These are phyloP conservation scores for Luffa acutangula DNA, from an alignment of 306 rosid genomes.

Conservation along the genomic window DNA sequence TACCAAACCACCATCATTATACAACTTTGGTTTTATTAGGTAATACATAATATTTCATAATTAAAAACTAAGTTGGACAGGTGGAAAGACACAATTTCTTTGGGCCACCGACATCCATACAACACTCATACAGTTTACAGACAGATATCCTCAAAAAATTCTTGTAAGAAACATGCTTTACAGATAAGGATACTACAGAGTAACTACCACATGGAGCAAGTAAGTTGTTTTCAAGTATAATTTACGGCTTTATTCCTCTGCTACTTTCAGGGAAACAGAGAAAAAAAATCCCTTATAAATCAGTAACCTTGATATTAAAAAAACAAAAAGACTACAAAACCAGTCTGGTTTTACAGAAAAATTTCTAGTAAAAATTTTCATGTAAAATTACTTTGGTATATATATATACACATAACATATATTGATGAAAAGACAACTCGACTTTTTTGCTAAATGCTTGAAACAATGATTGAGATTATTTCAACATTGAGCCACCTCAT, in stretches of 20 bases:
- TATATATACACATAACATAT: background rate
- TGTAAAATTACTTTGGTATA: background rate
- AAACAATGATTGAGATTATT: background rate
- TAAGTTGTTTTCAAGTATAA: background rate
- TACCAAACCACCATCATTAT: conserved; percentile 3
- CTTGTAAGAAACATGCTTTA: conserved; percentile 5
- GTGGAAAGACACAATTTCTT: background rate
- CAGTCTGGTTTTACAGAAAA: background rate
- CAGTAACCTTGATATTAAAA: background rate
- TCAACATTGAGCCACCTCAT: conserved; percentile 1
- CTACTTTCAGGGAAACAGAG: conserved; percentile 6
- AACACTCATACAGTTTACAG: background rate
- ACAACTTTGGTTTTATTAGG: background rate
- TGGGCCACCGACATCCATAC: conserved; percentile 3
- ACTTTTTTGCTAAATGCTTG: background rate
- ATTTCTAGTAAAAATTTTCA: background rate
- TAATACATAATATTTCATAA: background rate
- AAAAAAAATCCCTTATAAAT: background rate
- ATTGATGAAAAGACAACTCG: background rate
- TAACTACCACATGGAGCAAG: background rate
- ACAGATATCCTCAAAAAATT: background rate
- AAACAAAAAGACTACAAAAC: background rate
- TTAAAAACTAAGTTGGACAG: background rate
- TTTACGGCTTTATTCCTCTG: background rate
- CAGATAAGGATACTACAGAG: conserved; percentile 5